Conservation (phyloP, 208 protist species). For the Tritrichomonas foetus region DNA sequence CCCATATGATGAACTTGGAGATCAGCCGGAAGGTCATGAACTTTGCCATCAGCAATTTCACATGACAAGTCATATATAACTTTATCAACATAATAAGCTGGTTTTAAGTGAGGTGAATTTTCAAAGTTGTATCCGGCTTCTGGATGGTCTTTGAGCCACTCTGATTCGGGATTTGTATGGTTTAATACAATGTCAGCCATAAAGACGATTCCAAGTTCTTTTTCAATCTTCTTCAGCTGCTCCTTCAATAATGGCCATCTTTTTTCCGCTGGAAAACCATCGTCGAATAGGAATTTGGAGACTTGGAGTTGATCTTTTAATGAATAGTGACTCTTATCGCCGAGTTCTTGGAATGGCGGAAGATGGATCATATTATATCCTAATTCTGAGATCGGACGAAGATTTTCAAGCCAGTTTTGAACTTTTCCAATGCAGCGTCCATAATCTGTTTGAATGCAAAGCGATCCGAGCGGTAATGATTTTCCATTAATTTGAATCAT, state of each 20-base stretch:
- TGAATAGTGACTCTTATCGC: background rate
- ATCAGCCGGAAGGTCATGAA: background rate
- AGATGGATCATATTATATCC: constrained; percentile 37
- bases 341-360: constrained; percentile 35
- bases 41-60: background rate
- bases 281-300: background rate
- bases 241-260: background rate
- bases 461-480: background rate
- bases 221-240: constrained; percentile 6
- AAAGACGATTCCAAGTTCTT: constrained; percentile 20
- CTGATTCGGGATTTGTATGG: background rate
- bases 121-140: constrained; percentile 11
- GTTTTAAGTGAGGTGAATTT: background rate
- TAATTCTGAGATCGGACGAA: background rate
- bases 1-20: background rate
- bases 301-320: background rate
- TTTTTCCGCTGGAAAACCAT: background rate
- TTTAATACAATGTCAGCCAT: constrained; percentile 18
- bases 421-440: background rate
- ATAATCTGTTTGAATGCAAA: constrained; percentile 27
- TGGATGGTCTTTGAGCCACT: background rate
- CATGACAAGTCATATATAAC: background rate
- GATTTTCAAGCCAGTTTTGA: background rate
- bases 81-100: constrained; percentile 15
- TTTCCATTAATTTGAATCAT: background rate